phyloP scores from a whole-genome alignment of 108 stramenopile genomes.

The Skeletonema marinoi region DNA sequence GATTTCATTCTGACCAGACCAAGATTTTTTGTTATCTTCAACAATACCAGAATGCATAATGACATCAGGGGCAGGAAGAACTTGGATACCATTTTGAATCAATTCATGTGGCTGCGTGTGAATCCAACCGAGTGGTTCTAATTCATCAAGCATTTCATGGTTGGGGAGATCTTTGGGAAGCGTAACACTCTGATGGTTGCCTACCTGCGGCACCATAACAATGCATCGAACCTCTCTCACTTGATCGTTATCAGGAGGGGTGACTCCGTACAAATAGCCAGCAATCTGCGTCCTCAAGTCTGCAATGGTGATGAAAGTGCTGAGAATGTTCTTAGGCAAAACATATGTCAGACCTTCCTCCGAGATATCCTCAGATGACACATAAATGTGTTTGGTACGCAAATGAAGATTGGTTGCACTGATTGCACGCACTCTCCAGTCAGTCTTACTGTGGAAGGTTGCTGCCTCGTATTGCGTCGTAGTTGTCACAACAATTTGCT shows the following conservation, averaged over 20 bases:
- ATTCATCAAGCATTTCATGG: conserved; percentile 88
- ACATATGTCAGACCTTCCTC: conserved; percentile 99
- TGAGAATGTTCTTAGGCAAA: conserved; percentile 97
- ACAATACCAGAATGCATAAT: conserved; percentile 89
- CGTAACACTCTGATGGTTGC: conserved; percentile 95
- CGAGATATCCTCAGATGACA: conserved; percentile 93
- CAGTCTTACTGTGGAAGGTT: conserved; percentile 97
- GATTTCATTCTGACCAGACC: conserved; percentile 93
- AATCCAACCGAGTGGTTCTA: conserved; percentile 98
- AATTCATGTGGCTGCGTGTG: conserved; percentile 99
- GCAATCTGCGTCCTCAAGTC: conserved; percentile 98
- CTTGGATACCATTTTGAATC: conserved; percentile 90
- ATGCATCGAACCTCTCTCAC: conserved; percentile 97
- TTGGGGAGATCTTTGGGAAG: conserved; percentile 93
- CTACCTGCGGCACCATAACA: conserved; percentile 98
- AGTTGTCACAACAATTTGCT: conserved; percentile 98
- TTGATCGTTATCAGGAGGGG: conserved; percentile 94
- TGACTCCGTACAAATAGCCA: conserved; percentile 97
- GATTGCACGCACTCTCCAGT: conserved; percentile 99
- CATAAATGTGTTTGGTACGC: conserved; percentile 98
- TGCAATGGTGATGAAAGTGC: conserved; percentile 94
- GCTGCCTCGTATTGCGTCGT: conserved; percentile 98
- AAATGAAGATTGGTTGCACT: conserved; percentile 98
- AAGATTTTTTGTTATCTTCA: conserved; percentile 82
- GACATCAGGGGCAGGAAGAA: conserved; percentile 93